Conservation (phyloP, 192 early-diverging fungal genomes). For the Dissophora globulifera region DNA sequence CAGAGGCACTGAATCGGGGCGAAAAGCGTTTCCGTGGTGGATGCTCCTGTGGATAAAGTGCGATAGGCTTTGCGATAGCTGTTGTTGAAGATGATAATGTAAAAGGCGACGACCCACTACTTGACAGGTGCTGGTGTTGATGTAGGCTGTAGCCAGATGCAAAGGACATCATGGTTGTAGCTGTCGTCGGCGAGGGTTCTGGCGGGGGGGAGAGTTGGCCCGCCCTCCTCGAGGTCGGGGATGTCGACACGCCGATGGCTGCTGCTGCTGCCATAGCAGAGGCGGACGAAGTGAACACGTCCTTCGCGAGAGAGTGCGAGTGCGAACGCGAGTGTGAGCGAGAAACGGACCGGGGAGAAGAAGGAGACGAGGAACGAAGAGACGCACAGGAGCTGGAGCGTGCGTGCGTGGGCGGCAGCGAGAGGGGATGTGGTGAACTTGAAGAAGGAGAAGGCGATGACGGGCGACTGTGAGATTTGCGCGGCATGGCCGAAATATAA, state of each 20-base stretch:
- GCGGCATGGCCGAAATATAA: neutral
- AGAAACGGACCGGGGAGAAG: neutral
- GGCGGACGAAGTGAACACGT: neutral
- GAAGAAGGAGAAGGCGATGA: slow-evolving; percentile 6
- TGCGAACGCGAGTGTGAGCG: neutral
- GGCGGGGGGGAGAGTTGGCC: too few species aligned
- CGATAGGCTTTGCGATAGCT: slow-evolving; percentile 20
- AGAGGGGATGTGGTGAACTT: slow-evolving; percentile 8
- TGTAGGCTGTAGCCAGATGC: slow-evolving; percentile 26
- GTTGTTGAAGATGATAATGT: neutral
- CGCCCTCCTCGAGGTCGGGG: too few species aligned
- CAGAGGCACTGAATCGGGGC: slow-evolving; percentile 23
- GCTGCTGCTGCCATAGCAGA: neutral
- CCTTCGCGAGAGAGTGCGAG: neutral
- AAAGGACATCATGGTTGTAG: slow-evolving; percentile 29
- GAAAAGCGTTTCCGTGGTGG: slow-evolving; percentile 35
- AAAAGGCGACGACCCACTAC: too few species aligned
- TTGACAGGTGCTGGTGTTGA: too few species aligned
- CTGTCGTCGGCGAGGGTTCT: neutral
- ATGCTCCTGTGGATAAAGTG: slow-evolving; percentile 43
- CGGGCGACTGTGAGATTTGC: too few species aligned
- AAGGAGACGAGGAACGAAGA: neutral
- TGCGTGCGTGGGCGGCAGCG: slow-evolving; percentile 38
- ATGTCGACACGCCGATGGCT: too few species aligned
- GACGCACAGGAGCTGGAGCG: slow-evolving; percentile 30